These are phyloP conservation scores for Powellomyces hirtus DNA, from an alignment of 192 early-diverging fungal genomes.

Conservation along the genomic window DNA sequence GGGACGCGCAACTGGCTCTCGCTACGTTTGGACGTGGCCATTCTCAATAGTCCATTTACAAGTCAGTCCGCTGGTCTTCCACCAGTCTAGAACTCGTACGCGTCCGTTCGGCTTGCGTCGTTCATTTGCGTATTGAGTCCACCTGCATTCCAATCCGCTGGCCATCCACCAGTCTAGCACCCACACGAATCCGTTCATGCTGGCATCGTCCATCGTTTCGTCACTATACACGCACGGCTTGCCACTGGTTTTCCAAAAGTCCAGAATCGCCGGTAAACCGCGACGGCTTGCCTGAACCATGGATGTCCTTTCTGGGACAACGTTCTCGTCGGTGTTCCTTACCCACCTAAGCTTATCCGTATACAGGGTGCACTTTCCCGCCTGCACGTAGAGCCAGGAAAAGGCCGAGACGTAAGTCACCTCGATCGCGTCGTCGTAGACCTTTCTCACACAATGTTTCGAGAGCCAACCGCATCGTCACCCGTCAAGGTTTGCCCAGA, in stretches of 20 bases:
- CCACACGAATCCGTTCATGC: neutral
- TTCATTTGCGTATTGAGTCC: too few species aligned
- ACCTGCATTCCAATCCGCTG: constrained; percentile 2
- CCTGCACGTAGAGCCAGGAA: too few species aligned
- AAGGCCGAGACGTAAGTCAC: too few species aligned
- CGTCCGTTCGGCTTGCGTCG: too few species aligned
- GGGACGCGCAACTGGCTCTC: too few species aligned
- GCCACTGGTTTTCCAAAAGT: neutral
- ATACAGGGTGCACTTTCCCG: too few species aligned
- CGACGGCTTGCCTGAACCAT: neutral
- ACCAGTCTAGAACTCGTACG: constrained; percentile 7
- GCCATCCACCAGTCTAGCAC: constrained; percentile 20
- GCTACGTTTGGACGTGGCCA: too few species aligned
- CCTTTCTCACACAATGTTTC: too few species aligned
- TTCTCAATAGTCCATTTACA: too few species aligned
- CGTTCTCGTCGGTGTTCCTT: neutral
- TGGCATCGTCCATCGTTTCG: neutral
- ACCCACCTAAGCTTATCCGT: neutral
- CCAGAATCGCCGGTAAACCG: neutral
- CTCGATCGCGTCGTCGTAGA: too few species aligned
- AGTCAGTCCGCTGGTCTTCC: constrained; percentile 12
- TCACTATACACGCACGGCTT: neutral
- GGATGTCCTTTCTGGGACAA: neutral
- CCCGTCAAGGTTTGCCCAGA: too few species aligned
- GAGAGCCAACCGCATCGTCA: too few species aligned